A percentile compares a stretch with the other conserved stretches of the same genome.
Evolutionary conservation across 169 alveolate species (phyloP).

Genomic region (Eimeria sp.): DNA sequence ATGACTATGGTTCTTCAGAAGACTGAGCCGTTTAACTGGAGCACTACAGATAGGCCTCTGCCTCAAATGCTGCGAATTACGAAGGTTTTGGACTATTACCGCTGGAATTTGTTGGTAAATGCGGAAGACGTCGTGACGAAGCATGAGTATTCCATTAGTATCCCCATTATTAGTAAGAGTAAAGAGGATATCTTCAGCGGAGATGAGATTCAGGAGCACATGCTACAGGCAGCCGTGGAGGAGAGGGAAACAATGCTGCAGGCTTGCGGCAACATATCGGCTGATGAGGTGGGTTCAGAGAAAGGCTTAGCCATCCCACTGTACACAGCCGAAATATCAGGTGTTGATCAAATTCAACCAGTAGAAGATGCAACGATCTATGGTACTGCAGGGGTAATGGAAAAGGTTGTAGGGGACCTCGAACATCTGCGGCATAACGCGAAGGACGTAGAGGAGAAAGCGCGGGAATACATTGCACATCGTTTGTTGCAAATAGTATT

Average conservation of each 20-base stretch:
- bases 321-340: neutral
- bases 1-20: neutral
- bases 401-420: neutral
- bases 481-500: neutral
- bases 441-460: neutral
- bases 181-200: neutral
- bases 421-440: no score
- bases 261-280: slow-evolving; percentile 5
- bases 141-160: neutral
- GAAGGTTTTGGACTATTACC: neutral
- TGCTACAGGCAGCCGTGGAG: neutral
- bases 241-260: neutral
- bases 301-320: slow-evolving; percentile 1
- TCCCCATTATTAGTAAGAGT: neutral
- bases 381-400: neutral
- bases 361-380: neutral
- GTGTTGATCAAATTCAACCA: neutral
- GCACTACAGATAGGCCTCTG: neutral
- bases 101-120: neutral
- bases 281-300: neutral
- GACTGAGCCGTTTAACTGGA: neutral
- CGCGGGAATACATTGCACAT: neutral
- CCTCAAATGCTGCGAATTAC: neutral
- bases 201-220: neutral
- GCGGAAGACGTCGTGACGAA: neutral